These are phyloP conservation scores for Cnidoscolus chayamansa DNA, from an alignment of 441 rosid genomes.

Conservation along the genomic window DNA sequence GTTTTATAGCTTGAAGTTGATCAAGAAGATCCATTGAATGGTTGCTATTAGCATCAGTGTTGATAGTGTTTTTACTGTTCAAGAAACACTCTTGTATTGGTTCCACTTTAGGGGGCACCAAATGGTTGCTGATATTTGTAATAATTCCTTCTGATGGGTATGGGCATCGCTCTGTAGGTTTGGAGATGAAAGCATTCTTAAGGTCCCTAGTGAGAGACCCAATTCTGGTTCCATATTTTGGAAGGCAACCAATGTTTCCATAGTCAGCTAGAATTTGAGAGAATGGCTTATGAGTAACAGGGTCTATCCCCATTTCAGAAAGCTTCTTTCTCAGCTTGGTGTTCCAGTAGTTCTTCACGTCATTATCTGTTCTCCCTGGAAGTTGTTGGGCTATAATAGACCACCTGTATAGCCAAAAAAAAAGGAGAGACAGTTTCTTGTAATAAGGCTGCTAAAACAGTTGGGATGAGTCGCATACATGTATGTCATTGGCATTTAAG, in stretches of 20 bases:
- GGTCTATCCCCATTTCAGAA: constrained; percentile 97
- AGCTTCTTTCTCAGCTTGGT: constrained; percentile 90
- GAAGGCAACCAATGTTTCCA: constrained; percentile 29
- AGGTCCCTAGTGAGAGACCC: constrained; percentile 47
- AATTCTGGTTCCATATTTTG: constrained; percentile 23
- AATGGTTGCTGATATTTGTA: constrained; percentile 17
- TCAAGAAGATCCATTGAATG: constrained; percentile 57
- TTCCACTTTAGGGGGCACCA: constrained; percentile 27
- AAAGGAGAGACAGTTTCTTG: not conserved
- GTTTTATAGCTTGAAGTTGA: constrained; percentile 72
- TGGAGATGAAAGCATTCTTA: constrained; percentile 30
- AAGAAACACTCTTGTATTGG: constrained; percentile 27
- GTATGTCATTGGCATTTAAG: no score
- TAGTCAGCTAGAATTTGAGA: constrained; percentile 49
- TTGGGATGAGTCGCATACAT: constrained; percentile 3
- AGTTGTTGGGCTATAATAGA: constrained; percentile 85
- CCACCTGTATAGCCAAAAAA: constrained; percentile 49
- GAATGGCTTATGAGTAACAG: constrained; percentile 96
- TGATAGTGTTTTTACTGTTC: constrained; percentile 1
- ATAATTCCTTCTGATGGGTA: constrained; percentile 18
- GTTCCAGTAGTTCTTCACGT: constrained; percentile 93
- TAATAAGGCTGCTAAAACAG: constrained; percentile 16
- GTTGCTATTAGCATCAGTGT: constrained; percentile 3
- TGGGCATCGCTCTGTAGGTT: constrained; percentile 21
- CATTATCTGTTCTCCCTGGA: constrained; percentile 93